Base-by-base conservation (phyloP, 495 filamentous ascomycete genomes). In the Penicillium riverlandense region DNA sequence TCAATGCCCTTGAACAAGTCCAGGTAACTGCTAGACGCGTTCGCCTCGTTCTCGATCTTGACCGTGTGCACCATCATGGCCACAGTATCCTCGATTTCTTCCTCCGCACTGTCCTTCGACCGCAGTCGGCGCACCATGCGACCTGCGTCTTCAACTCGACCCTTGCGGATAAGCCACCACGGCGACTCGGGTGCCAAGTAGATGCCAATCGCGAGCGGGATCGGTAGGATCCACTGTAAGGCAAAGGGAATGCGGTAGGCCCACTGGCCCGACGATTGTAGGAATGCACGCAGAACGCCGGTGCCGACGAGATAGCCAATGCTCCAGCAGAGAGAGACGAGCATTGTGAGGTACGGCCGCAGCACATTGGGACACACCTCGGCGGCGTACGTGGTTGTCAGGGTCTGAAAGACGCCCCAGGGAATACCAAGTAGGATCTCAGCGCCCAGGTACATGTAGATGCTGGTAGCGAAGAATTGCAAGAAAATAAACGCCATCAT, bases 1-100 rank as follows among this genome's bases (percentile, higher is more conserved):
- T 89, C 78, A 6, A 73, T 70, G 0, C 83, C 82, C 55, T 76
- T 80, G 65, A 87, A 86, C 63, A 82, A 83, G 53, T 86, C 84
- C 48, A 61, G 54, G 55, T 80, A 84, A 15, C 63, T 72, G 15
- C 15, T 16, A 16, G 15, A 16, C 15, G 15, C 10, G 80, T 76
- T n/a, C 79, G 76, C 22, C 62, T 66, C 8, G 76, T 79, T 67
- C 52, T 86, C 83, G 7, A 86, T 62, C 27, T 79, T 77, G 30
- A 80, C 82, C 6, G 83, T 86, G 52, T 84, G 82, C 15, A 81
- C 75, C 72, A 87, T 87, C 80, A 87, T 83, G 29, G 83, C 75
- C 22, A 88, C 63, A 2, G 81, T 83, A 54, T 86, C 78, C 49
- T 84, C 77, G 2, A 74, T 62, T 40, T 85, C 67, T 49, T 84